phyloP scores from a whole-genome alignment of 2,329 filamentous ascomycete genomes.

The Annulohypoxylon truncatum region DNA sequence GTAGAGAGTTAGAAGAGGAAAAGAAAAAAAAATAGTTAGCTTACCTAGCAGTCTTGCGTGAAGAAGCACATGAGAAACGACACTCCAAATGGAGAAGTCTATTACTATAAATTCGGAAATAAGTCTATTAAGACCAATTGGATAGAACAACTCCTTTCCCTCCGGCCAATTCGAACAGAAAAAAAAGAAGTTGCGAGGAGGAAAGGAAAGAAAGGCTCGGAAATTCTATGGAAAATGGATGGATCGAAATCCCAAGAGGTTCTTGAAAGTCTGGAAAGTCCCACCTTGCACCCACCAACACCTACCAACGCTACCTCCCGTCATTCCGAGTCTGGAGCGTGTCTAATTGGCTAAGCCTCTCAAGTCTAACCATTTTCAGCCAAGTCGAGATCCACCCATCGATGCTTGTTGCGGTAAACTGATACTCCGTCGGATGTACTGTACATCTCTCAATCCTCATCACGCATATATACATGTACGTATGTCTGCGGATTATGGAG shows the following conservation, averaged over 20 bases:
- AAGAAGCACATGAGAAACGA: conserved; percentile 18
- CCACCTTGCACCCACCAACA: conserved; percentile 13
- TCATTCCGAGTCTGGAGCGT: conserved; percentile 35
- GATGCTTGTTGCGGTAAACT: conserved; percentile 29
- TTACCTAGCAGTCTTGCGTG: conserved; percentile 33
- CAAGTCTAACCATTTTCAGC: conserved; percentile 19
- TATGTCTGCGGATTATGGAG: conserved; percentile 28
- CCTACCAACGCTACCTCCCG: conserved; percentile 28
- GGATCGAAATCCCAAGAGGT: conserved; percentile 26
- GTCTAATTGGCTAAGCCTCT: conserved; percentile 25
- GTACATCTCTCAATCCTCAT: conserved; percentile 20
- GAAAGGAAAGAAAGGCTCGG: conserved; percentile 28
- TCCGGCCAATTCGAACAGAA: conserved; percentile 20
- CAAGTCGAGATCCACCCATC: neutral
- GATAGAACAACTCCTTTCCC: conserved; percentile 20
- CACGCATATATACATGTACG: conserved; percentile 12
- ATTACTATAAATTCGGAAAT: conserved; percentile 9
- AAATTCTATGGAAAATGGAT: conserved; percentile 32
- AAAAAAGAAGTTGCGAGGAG: conserved; percentile 12
- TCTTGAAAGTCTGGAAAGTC: conserved; percentile 4
- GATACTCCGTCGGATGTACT: conserved; percentile 39
- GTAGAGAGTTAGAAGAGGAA: neutral
- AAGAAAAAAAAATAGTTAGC: conserved; percentile 17
- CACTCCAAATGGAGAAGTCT: conserved; percentile 21
- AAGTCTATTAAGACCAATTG: conserved; percentile 5